Evolutionary conservation across 306 rosid genomes (phyloP).

Genomic region (Ziziphus jujuba): DNA sequence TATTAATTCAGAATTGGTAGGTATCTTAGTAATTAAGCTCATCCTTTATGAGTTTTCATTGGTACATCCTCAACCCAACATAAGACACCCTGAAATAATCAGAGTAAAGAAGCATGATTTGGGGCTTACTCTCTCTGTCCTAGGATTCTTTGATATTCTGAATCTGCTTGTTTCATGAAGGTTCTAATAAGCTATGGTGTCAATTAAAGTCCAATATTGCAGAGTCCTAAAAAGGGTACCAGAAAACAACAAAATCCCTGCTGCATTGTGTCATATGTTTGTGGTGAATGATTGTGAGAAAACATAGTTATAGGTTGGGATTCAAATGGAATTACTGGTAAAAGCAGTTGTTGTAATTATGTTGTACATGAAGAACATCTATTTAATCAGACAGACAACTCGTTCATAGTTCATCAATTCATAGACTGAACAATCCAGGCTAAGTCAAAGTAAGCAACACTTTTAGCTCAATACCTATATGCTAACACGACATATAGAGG

Average conservation of each 20-base stretch:
- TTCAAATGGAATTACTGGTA: background rate
- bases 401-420: no score
- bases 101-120: background rate
- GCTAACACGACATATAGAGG: no score
- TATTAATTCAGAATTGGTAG: background rate
- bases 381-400: background rate
- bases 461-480: no score
- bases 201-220: no score
- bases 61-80: background rate
- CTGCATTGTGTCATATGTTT: background rate
- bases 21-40: conserved; percentile 2
- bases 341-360: background rate
- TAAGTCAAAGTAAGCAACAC: no score
- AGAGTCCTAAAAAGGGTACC: background rate
- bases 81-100: conserved; percentile 8
- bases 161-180: background rate
- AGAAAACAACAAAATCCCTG: background rate
- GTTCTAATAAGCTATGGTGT: conserved; percentile 8
- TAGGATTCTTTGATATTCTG: background rate
- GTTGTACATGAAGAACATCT: background rate
- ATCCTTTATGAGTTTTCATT: conserved; percentile 5
- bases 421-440: no score
- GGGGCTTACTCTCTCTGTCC: conserved; percentile 1
- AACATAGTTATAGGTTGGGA: background rate
- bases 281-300: background rate